phyloP scores from a whole-genome alignment of 2,329 filamentous ascomycete genomes.

The Sporothrix pallida region DNA sequence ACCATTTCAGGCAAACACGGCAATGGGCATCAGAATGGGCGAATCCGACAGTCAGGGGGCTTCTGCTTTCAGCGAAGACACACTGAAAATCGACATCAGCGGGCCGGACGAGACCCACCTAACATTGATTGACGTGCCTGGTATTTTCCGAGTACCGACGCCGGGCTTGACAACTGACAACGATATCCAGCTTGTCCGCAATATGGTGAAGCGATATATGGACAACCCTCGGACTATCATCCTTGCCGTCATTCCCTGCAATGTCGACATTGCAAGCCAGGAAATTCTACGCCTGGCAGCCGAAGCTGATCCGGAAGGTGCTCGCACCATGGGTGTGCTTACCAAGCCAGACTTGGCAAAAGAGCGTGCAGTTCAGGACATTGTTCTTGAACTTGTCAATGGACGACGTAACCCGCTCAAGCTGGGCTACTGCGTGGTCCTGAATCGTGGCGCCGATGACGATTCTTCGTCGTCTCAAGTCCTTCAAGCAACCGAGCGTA shows the following conservation, averaged over 20 bases:
- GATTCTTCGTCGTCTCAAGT: conserved; percentile 42
- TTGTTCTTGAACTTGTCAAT: conserved; percentile 50
- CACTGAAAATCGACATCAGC: conserved; percentile 52
- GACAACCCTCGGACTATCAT: conserved; percentile 55
- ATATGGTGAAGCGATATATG: conserved; percentile 57
- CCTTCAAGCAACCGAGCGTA: conserved; percentile 45
- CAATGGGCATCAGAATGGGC: conserved; percentile 52
- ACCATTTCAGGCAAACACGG: conserved; percentile 47
- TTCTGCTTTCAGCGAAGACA: conserved; percentile 53
- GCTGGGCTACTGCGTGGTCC: conserved; percentile 57
- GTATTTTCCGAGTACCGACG: conserved; percentile 54
- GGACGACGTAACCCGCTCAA: conserved; percentile 51
- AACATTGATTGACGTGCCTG: conserved; percentile 61
- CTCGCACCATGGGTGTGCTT: conserved; percentile 55
- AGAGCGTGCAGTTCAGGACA: conserved; percentile 48
- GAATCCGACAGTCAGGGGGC: neutral
- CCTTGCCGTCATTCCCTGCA: conserved; percentile 52
- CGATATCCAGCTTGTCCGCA: conserved; percentile 54
- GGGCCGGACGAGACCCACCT: conserved; percentile 55
- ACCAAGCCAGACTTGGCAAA: conserved; percentile 65
- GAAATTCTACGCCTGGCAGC: conserved; percentile 49
- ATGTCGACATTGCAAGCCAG: conserved; percentile 49
- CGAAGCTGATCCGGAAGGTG: conserved; percentile 49
- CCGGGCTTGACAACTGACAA: conserved; percentile 51
- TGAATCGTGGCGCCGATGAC: conserved; percentile 55